These are phyloP conservation scores for Pseudocercospora cruenta DNA, from an alignment of 2,329 filamentous ascomycete genomes.

Conservation along the genomic window DNA sequence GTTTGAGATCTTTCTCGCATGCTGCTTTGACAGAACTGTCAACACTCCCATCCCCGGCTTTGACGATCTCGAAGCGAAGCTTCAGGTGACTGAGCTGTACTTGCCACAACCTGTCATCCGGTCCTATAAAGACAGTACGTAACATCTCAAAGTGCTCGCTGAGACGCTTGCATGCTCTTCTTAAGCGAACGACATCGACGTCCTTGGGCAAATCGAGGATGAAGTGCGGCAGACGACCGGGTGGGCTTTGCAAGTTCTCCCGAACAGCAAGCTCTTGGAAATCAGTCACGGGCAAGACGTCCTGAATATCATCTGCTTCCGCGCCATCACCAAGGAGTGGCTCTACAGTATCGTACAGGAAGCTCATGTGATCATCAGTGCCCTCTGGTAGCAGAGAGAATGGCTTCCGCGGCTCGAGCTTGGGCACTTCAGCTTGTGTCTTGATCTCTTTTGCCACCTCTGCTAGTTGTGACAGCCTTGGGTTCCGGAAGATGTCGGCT, in stretches of 20 bases:
- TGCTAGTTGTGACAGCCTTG: background rate
- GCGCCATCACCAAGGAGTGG: conserved; percentile 7
- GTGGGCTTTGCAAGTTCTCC: conserved; percentile 19
- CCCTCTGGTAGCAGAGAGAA: conserved; percentile 11
- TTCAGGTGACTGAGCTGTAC: conserved; percentile 46
- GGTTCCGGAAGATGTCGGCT: conserved; percentile 38
- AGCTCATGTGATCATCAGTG: background rate
- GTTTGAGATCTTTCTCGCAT: conserved; percentile 19
- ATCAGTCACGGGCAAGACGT: conserved; percentile 29
- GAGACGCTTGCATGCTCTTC: conserved; percentile 25
- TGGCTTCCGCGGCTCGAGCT: conserved; percentile 4
- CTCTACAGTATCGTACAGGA: conserved; percentile 7
- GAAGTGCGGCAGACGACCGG: conserved; percentile 28
- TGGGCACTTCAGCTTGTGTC: background rate
- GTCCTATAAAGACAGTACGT: conserved; percentile 57
- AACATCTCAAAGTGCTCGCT: conserved; percentile 49
- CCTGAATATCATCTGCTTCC: conserved; percentile 18
- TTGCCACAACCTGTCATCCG: conserved; percentile 49
- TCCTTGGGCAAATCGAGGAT: conserved; percentile 27
- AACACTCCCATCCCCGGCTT: conserved; percentile 21
- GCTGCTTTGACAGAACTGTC: conserved; percentile 17
- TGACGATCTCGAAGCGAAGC: conserved; percentile 38
- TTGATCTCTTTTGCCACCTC: background rate
- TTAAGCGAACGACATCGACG: conserved; percentile 28
- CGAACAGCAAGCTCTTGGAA: conserved; percentile 29